Conservation (phyloP, 768 basidiomycete species). For the Tylopilus vinaceipallidus region DNA sequence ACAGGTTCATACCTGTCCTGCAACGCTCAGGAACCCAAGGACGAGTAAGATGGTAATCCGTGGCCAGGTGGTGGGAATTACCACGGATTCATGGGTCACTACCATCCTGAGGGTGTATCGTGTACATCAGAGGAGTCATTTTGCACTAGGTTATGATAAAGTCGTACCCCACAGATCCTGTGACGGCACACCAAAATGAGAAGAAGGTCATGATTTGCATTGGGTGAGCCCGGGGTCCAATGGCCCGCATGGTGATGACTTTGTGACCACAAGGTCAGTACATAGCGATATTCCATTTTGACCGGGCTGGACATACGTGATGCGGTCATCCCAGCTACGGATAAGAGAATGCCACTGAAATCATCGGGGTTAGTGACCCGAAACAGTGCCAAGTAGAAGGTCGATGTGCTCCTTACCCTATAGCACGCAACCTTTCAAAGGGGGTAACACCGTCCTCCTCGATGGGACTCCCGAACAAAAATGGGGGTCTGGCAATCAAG, state of each 20-base stretch:
- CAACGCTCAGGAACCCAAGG: slow-evolving; percentile 16
- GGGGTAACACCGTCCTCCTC: slow-evolving; percentile 10
- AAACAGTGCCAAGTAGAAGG: neutral
- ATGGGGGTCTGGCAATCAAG: slow-evolving; percentile 75
- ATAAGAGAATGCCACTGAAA: slow-evolving; percentile 56
- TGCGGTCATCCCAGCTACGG: slow-evolving; percentile 63
- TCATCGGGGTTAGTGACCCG: neutral
- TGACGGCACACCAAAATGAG: slow-evolving; percentile 50
- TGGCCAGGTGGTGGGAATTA: slow-evolving; percentile 20
- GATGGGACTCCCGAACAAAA: slow-evolving; percentile 55
- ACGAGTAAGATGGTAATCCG: slow-evolving; percentile 14
- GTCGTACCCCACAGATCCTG: slow-evolving; percentile 11
- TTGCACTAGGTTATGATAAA: neutral
- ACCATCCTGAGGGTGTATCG: slow-evolving; percentile 11
- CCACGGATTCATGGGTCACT: neutral
- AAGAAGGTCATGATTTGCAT: slow-evolving; percentile 72
- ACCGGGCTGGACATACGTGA: slow-evolving; percentile 53
- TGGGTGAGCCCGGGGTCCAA: slow-evolving; percentile 74
- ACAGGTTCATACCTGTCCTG: slow-evolving; percentile 15
- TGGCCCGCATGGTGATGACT: slow-evolving; percentile 59
- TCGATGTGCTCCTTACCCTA: slow-evolving; percentile 40
- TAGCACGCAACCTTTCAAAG: slow-evolving; percentile 52
- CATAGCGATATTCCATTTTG: neutral
- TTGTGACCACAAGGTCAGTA: neutral
- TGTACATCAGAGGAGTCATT: neutral